Conservation (phyloP, 768 basidiomycete species). For the Tremella yokohamensis region DNA sequence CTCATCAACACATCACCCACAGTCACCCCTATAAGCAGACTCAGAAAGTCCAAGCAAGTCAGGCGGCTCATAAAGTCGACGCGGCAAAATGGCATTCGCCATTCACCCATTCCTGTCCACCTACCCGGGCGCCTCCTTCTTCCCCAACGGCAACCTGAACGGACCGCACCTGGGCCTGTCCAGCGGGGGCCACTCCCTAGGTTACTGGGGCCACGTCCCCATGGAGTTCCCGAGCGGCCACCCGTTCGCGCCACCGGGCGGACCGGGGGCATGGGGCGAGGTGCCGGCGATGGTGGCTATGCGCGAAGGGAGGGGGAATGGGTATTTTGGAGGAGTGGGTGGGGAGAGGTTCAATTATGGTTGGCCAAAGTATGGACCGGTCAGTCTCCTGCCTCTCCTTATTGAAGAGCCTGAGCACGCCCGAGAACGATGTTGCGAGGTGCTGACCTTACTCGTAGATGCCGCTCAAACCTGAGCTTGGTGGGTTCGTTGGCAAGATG, state of each 20-base stretch:
- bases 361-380: conserved; percentile 47
- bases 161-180: conserved; percentile 38
- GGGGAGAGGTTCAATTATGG: conserved; percentile 40
- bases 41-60: not conserved
- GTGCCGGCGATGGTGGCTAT: conserved; percentile 37
- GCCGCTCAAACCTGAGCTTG: conserved; percentile 45
- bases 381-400: conserved; percentile 16
- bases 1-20: no score
- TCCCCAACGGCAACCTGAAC: conserved; percentile 35
- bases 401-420: not conserved
- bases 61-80: not conserved
- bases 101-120: conserved; percentile 36
- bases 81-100: conserved; percentile 7
- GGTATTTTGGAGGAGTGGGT: conserved; percentile 10
- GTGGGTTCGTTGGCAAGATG: conserved; percentile 45
- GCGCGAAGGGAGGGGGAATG: conserved; percentile 31
- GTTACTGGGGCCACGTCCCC: conserved; percentile 38
- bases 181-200: conserved; percentile 31
- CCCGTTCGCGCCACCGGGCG: no score
- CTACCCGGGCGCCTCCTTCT: conserved; percentile 44
- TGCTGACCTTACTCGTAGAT: conserved; percentile 18
- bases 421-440: not conserved
- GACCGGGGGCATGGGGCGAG: conserved; percentile 20
- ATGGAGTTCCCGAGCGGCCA: conserved; percentile 13
- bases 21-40: not conserved